Base-by-base conservation (phyloP, 768 basidiomycete genomes). In the Termitomyces sp. region DNA sequence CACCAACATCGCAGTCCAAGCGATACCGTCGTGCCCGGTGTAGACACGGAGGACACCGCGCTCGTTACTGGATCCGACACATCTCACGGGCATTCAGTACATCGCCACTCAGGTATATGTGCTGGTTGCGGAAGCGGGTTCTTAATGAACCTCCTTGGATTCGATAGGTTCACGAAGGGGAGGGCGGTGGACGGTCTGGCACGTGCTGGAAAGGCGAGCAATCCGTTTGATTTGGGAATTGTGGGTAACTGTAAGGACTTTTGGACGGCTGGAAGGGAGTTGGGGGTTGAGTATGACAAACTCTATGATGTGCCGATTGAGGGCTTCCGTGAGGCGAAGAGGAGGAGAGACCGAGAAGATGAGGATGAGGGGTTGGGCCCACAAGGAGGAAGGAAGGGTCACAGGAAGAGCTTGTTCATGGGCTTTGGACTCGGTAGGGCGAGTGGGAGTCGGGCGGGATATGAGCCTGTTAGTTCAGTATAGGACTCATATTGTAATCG, bases 121-220 rank as follows among this genome's bases (percentile, higher is more conserved):
- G 73, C 69, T 5, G 75, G 76, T 18, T 77, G 78, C 70, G 74
- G 79, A 45, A 73, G 82, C 65, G 79, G 81, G 5, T 94, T 95
- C 81, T 69, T 98, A 45, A 86, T 98, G 81, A 88, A 90, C 70
- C 77, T 98, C 4, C 84, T 97, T 33, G 97, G 97, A 0, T 81
- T 99, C 49, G 97, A 99, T 73, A 77, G 94, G 51, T 98, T 98
- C 73, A 97, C 95, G 39, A 87, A 88, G 54, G 94, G 94, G 24
- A 87, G 86, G 62, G 94, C 94, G 0, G 88, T 89, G 8, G 86
- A 91, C 63, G 94, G 95, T 24, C 85, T 98, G 55, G 83, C 86
- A 49, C 78, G 86, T 26, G 87, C 91, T 1, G 77, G 84, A 6
- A 86, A 82, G 56, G 87, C 90, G 37, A 80, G 83, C 53, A 98